phyloP scores from a whole-genome alignment of 169 alveolate species.

The Plasmodium adleri region DNA sequence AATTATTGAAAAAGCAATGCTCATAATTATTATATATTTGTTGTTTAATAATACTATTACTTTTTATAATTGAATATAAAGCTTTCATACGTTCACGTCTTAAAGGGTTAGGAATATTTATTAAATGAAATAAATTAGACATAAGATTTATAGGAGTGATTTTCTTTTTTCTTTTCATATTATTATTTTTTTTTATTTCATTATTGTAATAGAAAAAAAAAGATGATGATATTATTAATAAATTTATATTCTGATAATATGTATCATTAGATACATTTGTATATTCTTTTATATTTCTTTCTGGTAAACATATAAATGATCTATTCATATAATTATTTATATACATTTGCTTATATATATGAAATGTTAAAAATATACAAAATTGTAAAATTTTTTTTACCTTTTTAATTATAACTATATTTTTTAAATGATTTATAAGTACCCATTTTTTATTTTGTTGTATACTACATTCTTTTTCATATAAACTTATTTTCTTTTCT shows the following conservation, averaged over 20 bases:
- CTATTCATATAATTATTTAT: slow-evolving; percentile 48
- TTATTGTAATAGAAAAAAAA: slow-evolving; percentile 30
- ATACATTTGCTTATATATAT: slow-evolving; percentile 39
- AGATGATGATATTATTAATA: slow-evolving; percentile 15
- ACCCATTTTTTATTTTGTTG: slow-evolving; percentile 7
- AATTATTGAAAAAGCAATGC: slow-evolving; percentile 32
- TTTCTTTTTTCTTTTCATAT: slow-evolving; percentile 19
- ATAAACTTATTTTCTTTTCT: slow-evolving; percentile 35
- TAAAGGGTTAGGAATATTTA: slow-evolving; percentile 36
- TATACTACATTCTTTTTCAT: not conserved
- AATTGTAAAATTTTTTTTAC: slow-evolving; percentile 37
- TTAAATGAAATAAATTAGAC: slow-evolving; percentile 61
- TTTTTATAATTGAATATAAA: slow-evolving; percentile 18
- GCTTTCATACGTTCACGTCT: slow-evolving; percentile 38
- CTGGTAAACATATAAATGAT: slow-evolving; percentile 6
- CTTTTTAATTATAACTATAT: slow-evolving; percentile 57
- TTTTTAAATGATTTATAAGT: slow-evolving; percentile 64
- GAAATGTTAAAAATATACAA: slow-evolving; percentile 42
- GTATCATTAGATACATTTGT: slow-evolving; percentile 24
- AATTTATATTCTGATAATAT: slow-evolving; percentile 15
- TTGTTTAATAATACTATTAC: slow-evolving; percentile 40
- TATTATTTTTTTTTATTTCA: not conserved
- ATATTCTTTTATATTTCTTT: slow-evolving; percentile 8
- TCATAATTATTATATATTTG: slow-evolving; percentile 59
- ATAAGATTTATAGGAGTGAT: slow-evolving; percentile 59